A percentile compares a stretch with the other conserved stretches of the same genome.
These are phyloP conservation scores for Juncus inflexus DNA, from an alignment of 176 grass and related monocot genomes.

Conservation along the genomic window DNA sequence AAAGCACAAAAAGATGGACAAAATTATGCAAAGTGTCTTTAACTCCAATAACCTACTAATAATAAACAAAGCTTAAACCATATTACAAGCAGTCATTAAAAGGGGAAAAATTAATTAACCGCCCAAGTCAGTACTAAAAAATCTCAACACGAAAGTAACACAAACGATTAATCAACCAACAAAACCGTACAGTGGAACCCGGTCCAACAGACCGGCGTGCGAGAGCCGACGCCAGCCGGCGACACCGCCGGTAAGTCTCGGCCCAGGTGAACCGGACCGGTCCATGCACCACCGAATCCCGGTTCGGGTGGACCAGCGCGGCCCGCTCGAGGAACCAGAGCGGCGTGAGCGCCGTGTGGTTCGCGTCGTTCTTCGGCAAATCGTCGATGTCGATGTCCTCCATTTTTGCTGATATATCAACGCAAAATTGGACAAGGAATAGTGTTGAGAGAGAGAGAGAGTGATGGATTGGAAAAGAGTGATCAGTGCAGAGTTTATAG, in stretches of 20 bases:
- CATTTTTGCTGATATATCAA: neutral
- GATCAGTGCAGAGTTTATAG: too few relatives aligned
- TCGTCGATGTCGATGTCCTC: constrained; percentile 75
- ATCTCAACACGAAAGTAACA: too few relatives aligned
- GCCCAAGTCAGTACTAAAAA: too few relatives aligned
- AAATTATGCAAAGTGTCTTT: too few relatives aligned
- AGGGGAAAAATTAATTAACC: too few relatives aligned
- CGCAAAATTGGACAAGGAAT: too few relatives aligned
- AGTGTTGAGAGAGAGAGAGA: too few relatives aligned
- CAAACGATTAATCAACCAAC: neutral
- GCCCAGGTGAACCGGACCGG: constrained; percentile 66
- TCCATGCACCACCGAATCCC: constrained; percentile 63
- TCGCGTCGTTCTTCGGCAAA: constrained; percentile 81
- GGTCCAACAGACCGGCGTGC: constrained; percentile 47
- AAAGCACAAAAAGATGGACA: too few relatives aligned
- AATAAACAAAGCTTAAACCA: too few relatives aligned
- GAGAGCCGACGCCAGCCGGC: constrained; percentile 80
- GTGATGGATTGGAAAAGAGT: too few relatives aligned
- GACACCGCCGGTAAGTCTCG: constrained; percentile 81
- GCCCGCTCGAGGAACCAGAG: constrained; percentile 96
- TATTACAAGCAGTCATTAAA: too few relatives aligned
- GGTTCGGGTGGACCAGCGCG: constrained; percentile 68
- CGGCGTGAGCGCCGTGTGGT: constrained; percentile 80
- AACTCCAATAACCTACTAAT: too few relatives aligned
- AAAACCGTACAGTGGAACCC: constrained; percentile 48